phyloP scores from a whole-genome alignment of 169 alveolate species.

The Cytauxzoon felis region DNA sequence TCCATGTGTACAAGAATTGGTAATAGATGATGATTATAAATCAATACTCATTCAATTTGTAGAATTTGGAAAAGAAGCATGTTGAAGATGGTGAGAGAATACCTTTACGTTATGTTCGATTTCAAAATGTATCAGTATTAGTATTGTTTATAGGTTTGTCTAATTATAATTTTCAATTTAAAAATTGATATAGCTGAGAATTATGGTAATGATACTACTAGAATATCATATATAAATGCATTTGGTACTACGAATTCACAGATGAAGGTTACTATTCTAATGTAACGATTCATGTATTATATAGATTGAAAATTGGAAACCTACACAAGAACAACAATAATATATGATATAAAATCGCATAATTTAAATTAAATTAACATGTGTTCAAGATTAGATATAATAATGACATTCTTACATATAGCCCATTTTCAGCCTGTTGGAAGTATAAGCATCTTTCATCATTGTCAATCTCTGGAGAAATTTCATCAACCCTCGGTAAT shows the following conservation, averaged over 20 bases:
- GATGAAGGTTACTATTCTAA: conserved; percentile 5
- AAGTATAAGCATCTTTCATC: conserved; percentile 72
- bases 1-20: conserved; percentile 33
- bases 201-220: conserved; percentile 12
- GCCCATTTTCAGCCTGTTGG: conserved; percentile 80
- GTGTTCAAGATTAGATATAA: conserved; percentile 64
- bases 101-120: conserved; percentile 23
- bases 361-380: neutral
- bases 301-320: conserved; percentile 26
- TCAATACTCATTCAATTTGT: neutral
- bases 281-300: neutral
- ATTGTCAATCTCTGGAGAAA: conserved; percentile 68
- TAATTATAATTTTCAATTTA: neutral
- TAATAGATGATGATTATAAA: too few relatives aligned
- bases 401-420: conserved; percentile 82
- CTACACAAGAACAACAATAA: conserved; percentile 15
- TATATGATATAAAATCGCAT: neutral
- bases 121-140: conserved; percentile 15
- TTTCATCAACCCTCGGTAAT: conserved; percentile 79
- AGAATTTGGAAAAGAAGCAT: conserved; percentile 14
- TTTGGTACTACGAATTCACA: conserved; percentile 16
- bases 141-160: conserved; percentile 15
- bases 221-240: conserved; percentile 3
- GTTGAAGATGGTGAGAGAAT: conserved; percentile 23
- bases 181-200: conserved; percentile 10